Base-by-base conservation (phyloP, 257 asterid genomes). In the Nicotiana benthamiana region DNA sequence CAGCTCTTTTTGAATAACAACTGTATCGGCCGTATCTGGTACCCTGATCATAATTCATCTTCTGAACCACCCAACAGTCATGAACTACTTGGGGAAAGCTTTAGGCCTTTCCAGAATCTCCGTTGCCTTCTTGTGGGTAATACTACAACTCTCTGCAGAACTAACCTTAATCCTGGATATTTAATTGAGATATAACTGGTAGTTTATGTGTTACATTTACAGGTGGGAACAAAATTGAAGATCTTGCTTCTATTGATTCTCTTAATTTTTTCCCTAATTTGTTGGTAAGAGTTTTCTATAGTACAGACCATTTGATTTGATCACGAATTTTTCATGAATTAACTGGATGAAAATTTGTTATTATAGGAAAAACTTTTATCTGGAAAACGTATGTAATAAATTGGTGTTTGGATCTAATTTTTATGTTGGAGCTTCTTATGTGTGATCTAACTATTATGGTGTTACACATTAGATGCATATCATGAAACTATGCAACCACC, bases 1-100 rank as follows among this genome's bases (percentile, higher is more conserved):
- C 96, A 94, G 93, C 95, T 96, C 72, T 85, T 89, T 61, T 80
- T 96, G 89, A 96, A 92, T 91, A 90, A 92, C 86, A 96, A 96
- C 83, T 80, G 86, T 68, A 54, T 94, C 82, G 88, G 81, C 57
- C 85, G 72, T 68, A 85, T 92, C 54, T 86, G 93, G 85, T 92
- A 92, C 84, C 97, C 97, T 36, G 90, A 89, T 81, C 80, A 77
- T 75, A 84, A 64, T 81, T 63, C 80, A 77, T 40, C 80, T 57
- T 82, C 83, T 76, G 88, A 88, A 62, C 78, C 87, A 48, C 46
- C 60, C 82, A 72, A 81, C 76, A 85, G 80, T 75, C 48, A 72
- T 60, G 88, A 85, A 82, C 75, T 88, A 40, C 84, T 5, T 43
- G 91, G 87, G 79, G 83, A 80, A 82, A 84, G 80, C 83, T 46